phyloP scores from a whole-genome alignment of 352 stramenopile genomes.

The Thraustotheca clavata region DNA sequence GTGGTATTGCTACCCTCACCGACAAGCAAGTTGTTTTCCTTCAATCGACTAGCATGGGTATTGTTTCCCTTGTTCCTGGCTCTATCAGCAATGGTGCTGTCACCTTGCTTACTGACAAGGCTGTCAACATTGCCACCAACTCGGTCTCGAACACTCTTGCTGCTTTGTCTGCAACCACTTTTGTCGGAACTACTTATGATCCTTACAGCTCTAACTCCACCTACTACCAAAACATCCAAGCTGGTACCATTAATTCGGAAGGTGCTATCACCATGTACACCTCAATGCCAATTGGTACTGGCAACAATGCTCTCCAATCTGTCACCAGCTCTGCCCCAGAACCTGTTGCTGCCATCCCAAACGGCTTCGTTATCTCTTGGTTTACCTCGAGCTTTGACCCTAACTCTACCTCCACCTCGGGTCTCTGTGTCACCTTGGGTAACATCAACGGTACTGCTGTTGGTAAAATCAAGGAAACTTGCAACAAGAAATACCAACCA shows the following conservation, averaged over 20 bases:
- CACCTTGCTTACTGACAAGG: slow-evolving; percentile 32
- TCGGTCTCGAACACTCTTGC: slow-evolving; percentile 50
- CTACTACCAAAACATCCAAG: slow-evolving; percentile 54
- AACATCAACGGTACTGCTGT: slow-evolving; percentile 22
- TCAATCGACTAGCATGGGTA: slow-evolving; percentile 36
- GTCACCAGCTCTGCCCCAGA: slow-evolving; percentile 54
- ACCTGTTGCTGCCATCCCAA: slow-evolving; percentile 49
- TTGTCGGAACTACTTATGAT: slow-evolving; percentile 61
- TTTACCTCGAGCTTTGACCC: slow-evolving; percentile 51
- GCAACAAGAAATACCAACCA: slow-evolving; percentile 46
- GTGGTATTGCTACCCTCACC: slow-evolving; percentile 54
- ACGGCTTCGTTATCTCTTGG: slow-evolving; percentile 58
- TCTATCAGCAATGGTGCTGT: slow-evolving; percentile 39
- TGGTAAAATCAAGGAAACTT: slow-evolving; percentile 34
- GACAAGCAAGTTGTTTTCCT: slow-evolving; percentile 43
- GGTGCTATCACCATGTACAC: slow-evolving; percentile 48
- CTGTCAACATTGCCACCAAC: slow-evolving; percentile 20
- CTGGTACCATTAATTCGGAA: slow-evolving; percentile 40
- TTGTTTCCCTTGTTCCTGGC: slow-evolving; percentile 36
- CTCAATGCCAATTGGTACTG: slow-evolving; percentile 39
- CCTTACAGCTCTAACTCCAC: slow-evolving; percentile 31
- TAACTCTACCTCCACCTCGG: slow-evolving; percentile 32
- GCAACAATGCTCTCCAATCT: slow-evolving; percentile 31
- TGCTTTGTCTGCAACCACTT: slow-evolving; percentile 50
- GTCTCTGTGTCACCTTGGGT: slow-evolving; percentile 50